Percentiles rank a stretch among this genome's conserved stretches.
phyloP scores from a whole-genome alignment of 306 rosid species.

The Cyclanthera cordifolia region DNA sequence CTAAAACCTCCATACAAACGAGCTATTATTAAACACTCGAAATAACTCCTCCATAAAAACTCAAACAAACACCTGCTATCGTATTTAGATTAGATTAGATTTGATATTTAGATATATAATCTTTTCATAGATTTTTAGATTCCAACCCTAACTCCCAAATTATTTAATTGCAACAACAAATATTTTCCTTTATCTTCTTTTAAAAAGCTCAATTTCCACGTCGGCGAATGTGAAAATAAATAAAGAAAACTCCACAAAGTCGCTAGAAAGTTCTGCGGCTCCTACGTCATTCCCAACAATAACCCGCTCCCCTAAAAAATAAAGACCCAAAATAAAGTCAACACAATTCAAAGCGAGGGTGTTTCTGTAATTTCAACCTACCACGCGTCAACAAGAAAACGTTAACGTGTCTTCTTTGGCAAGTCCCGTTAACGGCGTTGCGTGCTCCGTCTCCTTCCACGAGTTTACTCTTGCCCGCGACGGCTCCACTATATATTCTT shows the following conservation, averaged over 20 bases:
- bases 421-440: constrained; percentile 7
- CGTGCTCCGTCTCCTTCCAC: constrained; percentile 11
- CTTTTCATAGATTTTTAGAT: too few relatives aligned
- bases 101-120: too few relatives aligned
- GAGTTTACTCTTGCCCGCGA: neutral
- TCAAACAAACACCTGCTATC: too few relatives aligned
- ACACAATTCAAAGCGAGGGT: neutral
- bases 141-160: too few relatives aligned
- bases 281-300: neutral
- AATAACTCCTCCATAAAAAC: too few relatives aligned
- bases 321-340: neutral
- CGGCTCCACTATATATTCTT: constrained; percentile 2
- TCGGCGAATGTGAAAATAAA: neutral
- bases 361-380: neutral
- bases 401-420: constrained; percentile 2
- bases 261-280: constrained; percentile 1
- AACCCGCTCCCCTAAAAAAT: neutral
- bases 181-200: too few relatives aligned
- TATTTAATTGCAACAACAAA: neutral
- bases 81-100: too few relatives aligned
- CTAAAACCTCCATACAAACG: too few relatives aligned
- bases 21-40: too few relatives aligned
- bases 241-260: neutral
- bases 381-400: neutral
- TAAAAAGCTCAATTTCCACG: neutral